A percentile compares a stretch with the other conserved stretches of the same genome.
phyloP scores from a whole-genome alignment of 2,329 filamentous ascomycete species.

The Talaromyces sp. region DNA sequence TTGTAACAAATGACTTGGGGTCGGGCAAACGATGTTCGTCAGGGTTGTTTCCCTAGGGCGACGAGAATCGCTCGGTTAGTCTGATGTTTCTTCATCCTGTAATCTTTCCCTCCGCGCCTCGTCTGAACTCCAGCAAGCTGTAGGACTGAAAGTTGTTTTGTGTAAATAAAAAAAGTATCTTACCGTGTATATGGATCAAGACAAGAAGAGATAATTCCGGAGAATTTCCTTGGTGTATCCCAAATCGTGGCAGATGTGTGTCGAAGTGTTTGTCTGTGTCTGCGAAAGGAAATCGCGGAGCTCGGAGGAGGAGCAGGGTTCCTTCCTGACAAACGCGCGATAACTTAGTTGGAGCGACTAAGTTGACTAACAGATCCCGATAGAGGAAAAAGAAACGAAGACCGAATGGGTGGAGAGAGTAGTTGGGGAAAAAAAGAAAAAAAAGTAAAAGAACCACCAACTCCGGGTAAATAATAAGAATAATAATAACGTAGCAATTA shows the following conservation, averaged over 20 bases:
- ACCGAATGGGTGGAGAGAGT: neutral
- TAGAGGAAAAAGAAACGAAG: slow-evolving; percentile 8
- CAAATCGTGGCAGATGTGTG: neutral
- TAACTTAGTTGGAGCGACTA: neutral
- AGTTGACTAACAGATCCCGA: neutral
- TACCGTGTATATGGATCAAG: slow-evolving; percentile 3
- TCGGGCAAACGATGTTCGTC: neutral
- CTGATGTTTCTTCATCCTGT: slow-evolving; percentile 10
- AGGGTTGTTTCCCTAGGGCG: slow-evolving; percentile 1
- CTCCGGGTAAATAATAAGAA: neutral
- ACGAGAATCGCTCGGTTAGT: slow-evolving; percentile 4
- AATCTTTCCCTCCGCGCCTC: slow-evolving; percentile 5
- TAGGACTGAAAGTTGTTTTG: neutral
- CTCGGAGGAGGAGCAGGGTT: slow-evolving; percentile 9
- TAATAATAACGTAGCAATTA: neutral
- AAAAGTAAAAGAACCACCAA: neutral
- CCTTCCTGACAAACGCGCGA: neutral
- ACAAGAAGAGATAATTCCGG: neutral
- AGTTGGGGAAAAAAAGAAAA: neutral
- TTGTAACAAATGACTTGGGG: neutral
- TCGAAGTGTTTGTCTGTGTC: slow-evolving; percentile 3
- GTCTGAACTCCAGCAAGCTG: neutral
- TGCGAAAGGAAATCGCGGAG: slow-evolving; percentile 1
- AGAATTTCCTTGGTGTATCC: neutral
- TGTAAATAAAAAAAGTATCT: neutral